Evolutionary conservation across 2,329 filamentous ascomycete species (phyloP).

Genomic region (Xenoacremonium recifei): DNA sequence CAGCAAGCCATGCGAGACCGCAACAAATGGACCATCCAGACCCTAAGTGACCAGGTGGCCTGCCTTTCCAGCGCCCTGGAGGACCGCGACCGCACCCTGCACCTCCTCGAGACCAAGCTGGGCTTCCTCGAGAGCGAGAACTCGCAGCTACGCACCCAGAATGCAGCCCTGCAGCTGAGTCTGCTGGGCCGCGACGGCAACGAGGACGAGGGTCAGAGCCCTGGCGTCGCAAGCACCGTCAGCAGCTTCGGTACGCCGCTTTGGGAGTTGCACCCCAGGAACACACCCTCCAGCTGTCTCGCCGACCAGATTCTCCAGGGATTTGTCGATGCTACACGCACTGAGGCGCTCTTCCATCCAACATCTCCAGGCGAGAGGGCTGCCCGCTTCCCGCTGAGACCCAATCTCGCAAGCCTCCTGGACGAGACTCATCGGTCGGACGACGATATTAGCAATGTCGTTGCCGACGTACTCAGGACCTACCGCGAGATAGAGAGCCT

Average conservation of each 20-base stretch:
- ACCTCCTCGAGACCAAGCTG: constrained; percentile 17
- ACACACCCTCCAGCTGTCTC: constrained; percentile 22
- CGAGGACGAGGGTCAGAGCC: constrained; percentile 7
- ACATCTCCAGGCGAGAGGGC: constrained; percentile 8
- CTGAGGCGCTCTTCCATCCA: constrained; percentile 10
- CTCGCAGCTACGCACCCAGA: constrained; percentile 27
- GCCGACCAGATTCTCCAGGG: constrained; percentile 29
- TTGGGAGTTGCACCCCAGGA: constrained; percentile 24
- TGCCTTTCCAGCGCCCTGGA: constrained; percentile 22
- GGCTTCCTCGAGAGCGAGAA: constrained; percentile 26
- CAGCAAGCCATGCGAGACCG: constrained; percentile 34
- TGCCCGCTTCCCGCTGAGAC: constrained; percentile 17
- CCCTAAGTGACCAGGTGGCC: constrained; percentile 28
- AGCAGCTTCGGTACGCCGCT: constrained; percentile 10
- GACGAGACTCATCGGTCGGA: constrained; percentile 20
- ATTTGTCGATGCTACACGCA: constrained; percentile 21
- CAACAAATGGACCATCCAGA: constrained; percentile 29
- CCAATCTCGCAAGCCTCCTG: constrained; percentile 24
- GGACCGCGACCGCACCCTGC: constrained; percentile 18
- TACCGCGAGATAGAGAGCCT: constrained; percentile 30
- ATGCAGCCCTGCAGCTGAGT: constrained; percentile 28
- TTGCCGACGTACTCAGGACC: constrained; percentile 28
- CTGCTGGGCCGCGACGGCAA: constrained; percentile 19
- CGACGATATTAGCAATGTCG: constrained; percentile 32
- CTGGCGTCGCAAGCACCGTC: constrained; percentile 8